Evolutionary conservation across 2,329 filamentous ascomycete genomes (phyloP), one percentile per base, ranked within the genome.

Genomic region (Penicillium corylophilum): DNA sequence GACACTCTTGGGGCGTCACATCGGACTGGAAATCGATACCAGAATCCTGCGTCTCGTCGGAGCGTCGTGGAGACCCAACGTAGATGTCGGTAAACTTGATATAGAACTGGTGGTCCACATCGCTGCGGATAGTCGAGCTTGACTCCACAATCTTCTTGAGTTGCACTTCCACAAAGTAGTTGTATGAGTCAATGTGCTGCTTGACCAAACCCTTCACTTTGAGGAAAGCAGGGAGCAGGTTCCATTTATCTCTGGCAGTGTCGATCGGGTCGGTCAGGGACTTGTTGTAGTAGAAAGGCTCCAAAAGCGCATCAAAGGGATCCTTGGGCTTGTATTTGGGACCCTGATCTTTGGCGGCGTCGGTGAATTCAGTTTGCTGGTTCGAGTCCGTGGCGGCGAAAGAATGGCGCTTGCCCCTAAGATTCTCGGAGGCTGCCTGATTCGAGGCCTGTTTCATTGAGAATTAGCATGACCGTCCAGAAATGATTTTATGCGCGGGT

Each of bases 131-230:
- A 36, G 85, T 87, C 44, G 88, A 86, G 70, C 96, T 97, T 46
- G 93, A 89, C 69, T 90, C 86, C 60, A 99, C 88, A 63, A 99
- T 99, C 65, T 96, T 92, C 75, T 96, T 96, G 71, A 99, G 86
- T 69, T 97, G 92, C 50, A 95, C 88, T 63, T 99, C 90, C 61
- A 96, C 88, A 64, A 99, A 97, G 75, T 94, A 96, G 75, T 99
- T 96, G 80, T 95, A 99, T 22, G 94, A 97, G 77, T 99, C 95
- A 68, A 96, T 93, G 72, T 96, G 92, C 78, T 97, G 93, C 73
- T 96, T 96, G 47, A 96, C 92, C 51, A 96, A 79, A 51, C 92
- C 92, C 74, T 99, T 99, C 65, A 96, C 92, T 73, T 96, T 96
- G 53, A 99, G 78, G 72, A 99, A 99, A n/a, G 94, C 94, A 0